Evolutionary conservation across 352 stramenopile species (phyloP).

Genomic region (Ophiocytium majus): DNA sequence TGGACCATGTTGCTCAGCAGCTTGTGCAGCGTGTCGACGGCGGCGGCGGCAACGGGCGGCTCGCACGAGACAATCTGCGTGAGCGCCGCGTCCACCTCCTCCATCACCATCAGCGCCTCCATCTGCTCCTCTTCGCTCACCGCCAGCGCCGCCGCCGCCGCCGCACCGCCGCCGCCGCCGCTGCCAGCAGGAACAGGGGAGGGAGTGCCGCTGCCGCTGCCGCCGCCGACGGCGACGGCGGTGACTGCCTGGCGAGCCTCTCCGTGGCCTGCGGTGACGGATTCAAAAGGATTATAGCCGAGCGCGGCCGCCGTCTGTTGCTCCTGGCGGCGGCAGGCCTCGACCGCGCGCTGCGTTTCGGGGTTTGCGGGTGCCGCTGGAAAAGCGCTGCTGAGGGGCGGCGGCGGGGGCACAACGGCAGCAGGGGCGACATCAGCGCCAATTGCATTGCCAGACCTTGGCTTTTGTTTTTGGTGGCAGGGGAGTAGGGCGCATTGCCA

Average conservation of each 20-base stretch:
- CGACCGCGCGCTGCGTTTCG: conserved; percentile 41
- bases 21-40: conserved; percentile 28
- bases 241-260: conserved; percentile 10
- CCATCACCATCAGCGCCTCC: neutral
- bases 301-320: conserved; percentile 23
- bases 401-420: no score
- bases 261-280: neutral
- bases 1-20: conserved; percentile 51
- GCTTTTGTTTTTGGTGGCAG: no score
- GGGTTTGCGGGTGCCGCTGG: conserved; percentile 20
- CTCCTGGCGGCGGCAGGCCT: conserved; percentile 39
- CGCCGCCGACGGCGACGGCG: no score
- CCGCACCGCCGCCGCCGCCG: neutral
- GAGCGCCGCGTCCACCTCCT: conserved; percentile 14
- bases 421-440: no score
- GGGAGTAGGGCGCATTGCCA: no score
- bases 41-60: neutral
- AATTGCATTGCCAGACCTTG: no score
- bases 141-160: neutral
- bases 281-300: conserved; percentile 52
- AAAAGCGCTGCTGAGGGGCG: no score
- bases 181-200: neutral
- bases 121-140: conserved; percentile 4
- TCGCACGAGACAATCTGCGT: neutral
- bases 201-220: neutral